Percentiles rank a stretch among this genome's conserved stretches.
These are phyloP conservation scores for Monilinia vaccinii-corymbosi DNA, from an alignment of 2,329 filamentous ascomycete genomes.

Conservation along the genomic window DNA sequence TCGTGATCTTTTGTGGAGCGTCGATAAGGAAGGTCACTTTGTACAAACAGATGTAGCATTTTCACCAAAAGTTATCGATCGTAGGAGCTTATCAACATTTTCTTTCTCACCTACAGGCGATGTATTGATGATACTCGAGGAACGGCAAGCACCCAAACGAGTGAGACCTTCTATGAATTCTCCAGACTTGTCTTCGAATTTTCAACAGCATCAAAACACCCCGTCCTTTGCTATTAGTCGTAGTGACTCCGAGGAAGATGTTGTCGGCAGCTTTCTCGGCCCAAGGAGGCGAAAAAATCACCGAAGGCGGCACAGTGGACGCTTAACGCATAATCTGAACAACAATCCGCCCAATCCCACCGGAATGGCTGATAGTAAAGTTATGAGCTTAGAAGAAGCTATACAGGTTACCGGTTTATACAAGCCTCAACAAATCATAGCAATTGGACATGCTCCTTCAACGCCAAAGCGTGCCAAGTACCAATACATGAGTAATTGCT, in stretches of 20 bases:
- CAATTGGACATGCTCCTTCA: conserved; percentile 47
- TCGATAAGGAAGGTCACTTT: conserved; percentile 51
- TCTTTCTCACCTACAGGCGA: conserved; percentile 52
- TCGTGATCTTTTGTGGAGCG: conserved; percentile 58
- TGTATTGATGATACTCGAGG: conserved; percentile 52
- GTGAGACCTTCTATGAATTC: conserved; percentile 32
- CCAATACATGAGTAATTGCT: conserved; percentile 46
- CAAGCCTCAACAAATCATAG: conserved; percentile 53
- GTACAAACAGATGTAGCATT: conserved; percentile 57
- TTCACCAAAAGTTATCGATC: conserved; percentile 53
- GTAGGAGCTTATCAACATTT: conserved; percentile 51
- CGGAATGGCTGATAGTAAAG: conserved; percentile 33
- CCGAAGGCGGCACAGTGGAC: conserved; percentile 36
- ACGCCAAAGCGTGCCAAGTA: conserved; percentile 43
- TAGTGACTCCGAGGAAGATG: conserved; percentile 58
- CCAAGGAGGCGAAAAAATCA: conserved; percentile 34
- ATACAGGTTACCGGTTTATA: conserved; percentile 49
- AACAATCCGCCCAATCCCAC: conserved; percentile 41
- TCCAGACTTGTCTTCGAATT: conserved; percentile 19
- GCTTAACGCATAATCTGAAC: conserved; percentile 38
- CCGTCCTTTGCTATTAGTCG: conserved; percentile 47
- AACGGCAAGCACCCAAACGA: conserved; percentile 40
- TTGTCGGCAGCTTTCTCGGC: conserved; percentile 50
- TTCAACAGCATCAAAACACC: conserved; percentile 36
- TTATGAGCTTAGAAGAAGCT: conserved; percentile 47